phyloP scores from a whole-genome alignment of 768 basidiomycete genomes.

The Lentinula guzmanii region DNA sequence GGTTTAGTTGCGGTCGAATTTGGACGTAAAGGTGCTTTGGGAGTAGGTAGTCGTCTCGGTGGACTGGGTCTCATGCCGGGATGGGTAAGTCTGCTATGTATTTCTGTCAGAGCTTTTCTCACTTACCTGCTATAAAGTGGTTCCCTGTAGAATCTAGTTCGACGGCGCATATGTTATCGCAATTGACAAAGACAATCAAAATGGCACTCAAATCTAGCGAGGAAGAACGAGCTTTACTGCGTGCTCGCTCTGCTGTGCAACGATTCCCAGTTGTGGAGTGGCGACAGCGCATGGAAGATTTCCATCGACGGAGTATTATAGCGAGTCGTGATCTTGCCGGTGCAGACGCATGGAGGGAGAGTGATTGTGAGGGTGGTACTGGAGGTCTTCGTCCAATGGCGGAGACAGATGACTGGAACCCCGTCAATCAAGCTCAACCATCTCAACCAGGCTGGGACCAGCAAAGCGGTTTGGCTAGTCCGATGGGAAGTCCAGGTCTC shows the following conservation, averaged over 20 bases:
- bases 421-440: slow-evolving; percentile 48
- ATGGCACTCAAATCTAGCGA: slow-evolving; percentile 87
- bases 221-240: slow-evolving; percentile 88
- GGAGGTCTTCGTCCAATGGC: slow-evolving; percentile 42
- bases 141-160: slow-evolving; percentile 95
- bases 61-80: slow-evolving; percentile 97
- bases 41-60: slow-evolving; percentile 90
- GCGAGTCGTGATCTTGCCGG: slow-evolving; percentile 67
- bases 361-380: slow-evolving; percentile 51
- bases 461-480: background rate
- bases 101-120: background rate
- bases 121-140: slow-evolving; percentile 50
- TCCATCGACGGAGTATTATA: slow-evolving; percentile 81
- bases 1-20: slow-evolving; percentile 96
- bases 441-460: slow-evolving; percentile 7
- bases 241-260: slow-evolving; percentile 90
- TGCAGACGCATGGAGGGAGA: slow-evolving; percentile 70
- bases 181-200: slow-evolving; percentile 92
- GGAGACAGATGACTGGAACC: slow-evolving; percentile 79
- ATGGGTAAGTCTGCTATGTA: slow-evolving; percentile 58
- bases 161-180: slow-evolving; percentile 92
- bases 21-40: slow-evolving; percentile 92
- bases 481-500: slow-evolving; percentile 36
- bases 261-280: slow-evolving; percentile 98
- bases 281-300: slow-evolving; percentile 94